phyloP scores from a whole-genome alignment of 2,329 filamentous ascomycete genomes.

The Aspergillus alliaceus region DNA sequence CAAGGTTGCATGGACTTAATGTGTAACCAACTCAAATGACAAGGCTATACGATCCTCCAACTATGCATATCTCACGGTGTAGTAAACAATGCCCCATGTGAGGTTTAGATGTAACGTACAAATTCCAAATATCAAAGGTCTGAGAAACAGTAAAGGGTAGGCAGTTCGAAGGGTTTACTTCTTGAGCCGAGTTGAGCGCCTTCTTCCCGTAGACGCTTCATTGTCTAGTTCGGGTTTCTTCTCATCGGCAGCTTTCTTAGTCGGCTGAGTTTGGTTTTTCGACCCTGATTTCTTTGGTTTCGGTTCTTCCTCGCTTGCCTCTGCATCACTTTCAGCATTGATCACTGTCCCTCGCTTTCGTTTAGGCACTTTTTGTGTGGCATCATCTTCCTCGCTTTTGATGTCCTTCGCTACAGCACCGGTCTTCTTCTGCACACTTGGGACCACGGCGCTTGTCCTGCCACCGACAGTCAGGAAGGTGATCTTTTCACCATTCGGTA shows the following conservation, averaged over 20 bases:
- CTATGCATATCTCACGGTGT: neutral
- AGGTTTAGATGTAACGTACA: neutral
- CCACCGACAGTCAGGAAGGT: conserved; percentile 87
- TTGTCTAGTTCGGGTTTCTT: conserved; percentile 16
- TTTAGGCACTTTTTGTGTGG: conserved; percentile 25
- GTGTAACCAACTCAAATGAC: conserved; percentile 18
- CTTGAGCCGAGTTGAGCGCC: conserved; percentile 31
- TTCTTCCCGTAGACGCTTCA: conserved; percentile 16
- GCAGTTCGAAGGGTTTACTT: conserved; percentile 17
- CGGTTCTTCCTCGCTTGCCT: conserved; percentile 20
- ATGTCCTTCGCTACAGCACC: conserved; percentile 57
- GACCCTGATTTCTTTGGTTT: conserved; percentile 26
- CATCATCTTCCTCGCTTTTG: conserved; percentile 27
- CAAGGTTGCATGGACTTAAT: conserved; percentile 28
- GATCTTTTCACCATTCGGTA: conserved; percentile 84
- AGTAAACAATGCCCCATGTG: neutral
- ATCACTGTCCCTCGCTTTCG: conserved; percentile 32
- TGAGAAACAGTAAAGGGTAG: neutral
- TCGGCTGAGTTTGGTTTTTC: conserved; percentile 22
- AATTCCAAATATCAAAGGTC: neutral
- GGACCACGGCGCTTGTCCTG: conserved; percentile 85
- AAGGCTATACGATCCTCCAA: neutral
- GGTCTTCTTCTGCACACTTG: conserved; percentile 81
- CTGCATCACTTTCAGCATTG: conserved; percentile 22
- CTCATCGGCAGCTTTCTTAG: conserved; percentile 25